Percentiles rank a stretch among this genome's conserved stretches.
Evolutionary conservation across 2,329 filamentous ascomycete genomes (phyloP).

Genomic region (Zarea fungicola): DNA sequence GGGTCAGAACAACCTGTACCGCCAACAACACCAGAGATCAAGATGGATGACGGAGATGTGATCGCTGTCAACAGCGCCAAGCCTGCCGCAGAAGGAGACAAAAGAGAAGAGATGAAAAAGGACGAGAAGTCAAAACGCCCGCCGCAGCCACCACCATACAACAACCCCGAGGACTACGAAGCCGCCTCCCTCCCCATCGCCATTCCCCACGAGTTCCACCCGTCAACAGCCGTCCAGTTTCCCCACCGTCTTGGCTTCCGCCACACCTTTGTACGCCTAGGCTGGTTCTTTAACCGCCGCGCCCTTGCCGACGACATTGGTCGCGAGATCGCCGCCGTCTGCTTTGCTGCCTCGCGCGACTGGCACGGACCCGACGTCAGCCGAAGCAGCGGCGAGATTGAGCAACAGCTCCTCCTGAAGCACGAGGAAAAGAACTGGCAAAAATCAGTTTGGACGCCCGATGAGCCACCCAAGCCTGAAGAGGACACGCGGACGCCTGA

Average conservation of each 20-base stretch:
- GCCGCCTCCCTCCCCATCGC: constrained; percentile 57
- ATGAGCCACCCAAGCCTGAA: constrained; percentile 27
- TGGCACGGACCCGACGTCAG: constrained; percentile 32
- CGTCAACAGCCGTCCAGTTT: constrained; percentile 67
- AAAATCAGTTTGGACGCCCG: constrained; percentile 65
- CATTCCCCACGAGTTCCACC: constrained; percentile 67
- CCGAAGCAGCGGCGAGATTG: constrained; percentile 29
- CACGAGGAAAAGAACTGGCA: constrained; percentile 79
- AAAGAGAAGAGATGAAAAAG: constrained; percentile 36
- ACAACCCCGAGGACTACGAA: constrained; percentile 66
- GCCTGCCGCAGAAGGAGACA: constrained; percentile 28
- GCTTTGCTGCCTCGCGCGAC: constrained; percentile 57
- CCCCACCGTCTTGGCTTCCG: constrained; percentile 90
- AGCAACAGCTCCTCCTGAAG: constrained; percentile 52
- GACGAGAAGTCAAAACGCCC: constrained; percentile 50
- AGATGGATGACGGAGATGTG: constrained; percentile 18
- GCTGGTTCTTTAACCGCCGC: constrained; percentile 81
- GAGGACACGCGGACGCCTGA: constrained; percentile 27
- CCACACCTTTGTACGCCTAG: constrained; percentile 80
- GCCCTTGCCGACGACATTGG: constrained; percentile 83
- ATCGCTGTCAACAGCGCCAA: no score
- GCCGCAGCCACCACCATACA: constrained; percentile 66
- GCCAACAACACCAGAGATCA: constrained; percentile 17
- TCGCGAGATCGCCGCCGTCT: constrained; percentile 78
- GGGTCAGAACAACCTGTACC: constrained; percentile 19